phyloP scores from a whole-genome alignment of 2,329 filamentous ascomycete species.

The Metarhizium rileyi region DNA sequence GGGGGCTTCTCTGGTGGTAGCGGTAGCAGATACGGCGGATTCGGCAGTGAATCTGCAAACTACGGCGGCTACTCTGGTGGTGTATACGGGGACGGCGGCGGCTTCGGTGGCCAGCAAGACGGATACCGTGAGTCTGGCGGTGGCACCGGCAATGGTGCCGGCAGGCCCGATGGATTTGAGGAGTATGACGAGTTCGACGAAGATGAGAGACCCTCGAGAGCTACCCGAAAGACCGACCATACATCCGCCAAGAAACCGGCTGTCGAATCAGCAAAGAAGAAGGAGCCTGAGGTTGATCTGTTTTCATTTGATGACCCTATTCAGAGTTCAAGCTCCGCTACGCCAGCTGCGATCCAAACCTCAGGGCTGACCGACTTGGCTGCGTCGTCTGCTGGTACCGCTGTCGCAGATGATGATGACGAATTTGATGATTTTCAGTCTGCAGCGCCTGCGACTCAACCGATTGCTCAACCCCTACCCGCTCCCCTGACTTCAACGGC shows the following conservation, averaged over 20 bases:
- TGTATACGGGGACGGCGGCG: constrained; percentile 93
- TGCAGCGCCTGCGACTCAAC: constrained; percentile 52
- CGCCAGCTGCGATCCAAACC: constrained; percentile 35
- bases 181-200: constrained; percentile 97
- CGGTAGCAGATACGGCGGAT: constrained; percentile 69
- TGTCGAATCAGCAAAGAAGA: constrained; percentile 63
- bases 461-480: constrained; percentile 37
- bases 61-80: constrained; percentile 59
- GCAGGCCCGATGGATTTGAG: constrained; percentile 70
- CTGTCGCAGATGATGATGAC: constrained; percentile 55
- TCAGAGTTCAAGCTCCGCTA: constrained; percentile 35
- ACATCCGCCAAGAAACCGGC: constrained; percentile 29
- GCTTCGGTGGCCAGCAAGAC: constrained; percentile 59
- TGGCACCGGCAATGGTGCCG: constrained; percentile 70
- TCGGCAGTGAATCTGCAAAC: constrained; percentile 75
- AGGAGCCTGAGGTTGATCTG: constrained; percentile 82
- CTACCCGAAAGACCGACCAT: constrained; percentile 22
- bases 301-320: constrained; percentile 82
- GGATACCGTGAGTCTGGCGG: constrained; percentile 90
- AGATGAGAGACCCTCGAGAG: constrained; percentile 41
- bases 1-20: constrained; percentile 37
- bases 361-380: constrained; percentile 38
- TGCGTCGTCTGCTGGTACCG: constrained; percentile 12
- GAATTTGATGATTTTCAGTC: constrained; percentile 98
- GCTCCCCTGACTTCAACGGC: constrained; percentile 40